Percentiles rank a stretch among this genome's conserved stretches.
Conservation (phyloP, 495 filamentous ascomycete genomes). For the Umbilicaria muhlenbergii region DNA sequence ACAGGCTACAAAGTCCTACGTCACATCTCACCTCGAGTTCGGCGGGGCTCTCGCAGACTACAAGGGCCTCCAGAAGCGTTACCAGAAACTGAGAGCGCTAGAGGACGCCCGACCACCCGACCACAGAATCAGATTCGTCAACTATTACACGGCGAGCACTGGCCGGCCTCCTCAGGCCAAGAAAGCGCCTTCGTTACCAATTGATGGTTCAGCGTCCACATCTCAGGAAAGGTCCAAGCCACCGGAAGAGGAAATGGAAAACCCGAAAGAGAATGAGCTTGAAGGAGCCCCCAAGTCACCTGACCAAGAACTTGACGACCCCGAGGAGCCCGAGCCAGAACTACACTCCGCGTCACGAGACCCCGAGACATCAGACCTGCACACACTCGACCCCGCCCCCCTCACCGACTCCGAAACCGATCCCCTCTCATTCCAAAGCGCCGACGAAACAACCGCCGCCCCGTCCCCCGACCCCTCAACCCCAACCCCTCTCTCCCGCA, state of each 20-base stretch:
- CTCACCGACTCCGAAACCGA: too few relatives aligned
- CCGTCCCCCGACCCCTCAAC: conserved; percentile 17
- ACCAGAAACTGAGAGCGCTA: conserved; percentile 47
- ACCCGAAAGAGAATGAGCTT: too few relatives aligned
- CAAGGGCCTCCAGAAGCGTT: conserved; percentile 49
- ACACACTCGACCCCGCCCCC: too few relatives aligned
- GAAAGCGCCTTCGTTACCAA: conserved; percentile 8
- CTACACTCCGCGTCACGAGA: too few relatives aligned
- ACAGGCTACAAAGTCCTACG: conserved; percentile 51
- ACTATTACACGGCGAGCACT: conserved; percentile 80
- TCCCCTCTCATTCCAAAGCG: too few relatives aligned
- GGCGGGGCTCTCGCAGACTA: conserved; percentile 69
- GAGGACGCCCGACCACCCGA: conserved; percentile 36
- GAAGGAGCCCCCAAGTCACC: too few relatives aligned
- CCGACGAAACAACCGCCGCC: conserved; percentile 15
- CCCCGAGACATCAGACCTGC: too few relatives aligned
- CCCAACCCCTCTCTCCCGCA: background rate
- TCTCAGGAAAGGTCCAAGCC: too few relatives aligned
- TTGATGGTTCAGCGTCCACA: too few relatives aligned
- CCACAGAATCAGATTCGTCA: conserved; percentile 55
- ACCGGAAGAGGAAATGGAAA: too few relatives aligned
- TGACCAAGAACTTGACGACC: too few relatives aligned
- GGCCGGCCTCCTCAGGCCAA: conserved; percentile 40
- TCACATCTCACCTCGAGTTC: conserved; percentile 72
- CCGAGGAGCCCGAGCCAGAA: too few relatives aligned